Base-by-base conservation (phyloP, 192 early-diverging fungal genomes). In the Umbelopsis ramanniana region DNA sequence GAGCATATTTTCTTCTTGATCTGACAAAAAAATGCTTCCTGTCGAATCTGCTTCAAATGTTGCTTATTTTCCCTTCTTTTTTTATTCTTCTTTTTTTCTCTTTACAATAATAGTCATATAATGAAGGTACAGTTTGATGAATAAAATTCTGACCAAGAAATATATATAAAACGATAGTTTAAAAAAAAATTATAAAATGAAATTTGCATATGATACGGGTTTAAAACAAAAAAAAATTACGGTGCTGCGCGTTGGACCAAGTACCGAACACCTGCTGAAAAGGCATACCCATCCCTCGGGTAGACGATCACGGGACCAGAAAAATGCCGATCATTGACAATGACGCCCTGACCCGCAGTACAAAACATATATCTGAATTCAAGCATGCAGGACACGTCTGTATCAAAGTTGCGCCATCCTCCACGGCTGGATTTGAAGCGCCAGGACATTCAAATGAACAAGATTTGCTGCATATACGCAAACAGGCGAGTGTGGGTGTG, bases 271-370 rank as follows among this genome's bases (percentile, higher is more conserved):
- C 57, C 57, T 37, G 57, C 57, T 29, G 29, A 63, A 63, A 37
- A 63, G 17, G 57, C 57, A 63, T 63, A 63, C 5, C 57, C 57
- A 26, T 63, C 57, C 26, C 26, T 63, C 33, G 57, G 57, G 57
- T 63, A 63, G 24, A 63, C 57, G 17, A 63, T 63, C 15, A 63
- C 57, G 29, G 57, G 57, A 63, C 57, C n/a, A 37, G 57, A 33
- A 63, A 63, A 63, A 14, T 63, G 57, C 33, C 57, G 57, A 63
- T 63, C 57, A 63, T 63, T 29, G 57, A 63, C 57, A 63, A 63
- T 63, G 57, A 63, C 57, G 57, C 57, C 57, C 19, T 63, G 57
- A 38, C 57, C 57, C 57, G 57, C 57, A 63, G 57, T n/a, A 63
- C 57, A 63, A 63, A 63, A 63, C 57, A 63, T 63, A 14, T 37